phyloP scores from a whole-genome alignment of 139 green algal species.

The Ulvella scutata region DNA sequence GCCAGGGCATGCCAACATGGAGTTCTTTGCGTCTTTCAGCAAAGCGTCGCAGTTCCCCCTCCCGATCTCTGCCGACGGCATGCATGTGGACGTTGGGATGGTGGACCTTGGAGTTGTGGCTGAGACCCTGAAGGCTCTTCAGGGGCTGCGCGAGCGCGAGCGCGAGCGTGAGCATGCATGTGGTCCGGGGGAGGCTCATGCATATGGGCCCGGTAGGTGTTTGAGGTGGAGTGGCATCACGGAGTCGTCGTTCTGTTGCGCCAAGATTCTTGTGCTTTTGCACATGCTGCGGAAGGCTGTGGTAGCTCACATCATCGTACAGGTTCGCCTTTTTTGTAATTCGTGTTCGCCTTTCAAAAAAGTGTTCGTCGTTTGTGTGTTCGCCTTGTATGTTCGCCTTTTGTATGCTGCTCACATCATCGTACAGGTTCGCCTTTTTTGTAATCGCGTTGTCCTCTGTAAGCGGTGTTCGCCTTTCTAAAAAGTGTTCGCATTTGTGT shows the following conservation, averaged over 20 bases:
- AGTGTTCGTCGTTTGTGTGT: no score
- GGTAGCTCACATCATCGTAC: neutral
- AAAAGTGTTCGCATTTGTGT: no score
- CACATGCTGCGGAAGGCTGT: neutral
- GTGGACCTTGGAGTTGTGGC: neutral
- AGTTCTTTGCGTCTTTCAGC: slow-evolving; percentile 10
- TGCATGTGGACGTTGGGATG: neutral
- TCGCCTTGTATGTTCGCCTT: no score
- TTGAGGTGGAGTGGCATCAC: neutral
- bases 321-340: no score
- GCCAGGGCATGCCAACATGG: neutral
- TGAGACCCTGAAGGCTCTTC: neutral
- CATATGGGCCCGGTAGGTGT: no score
- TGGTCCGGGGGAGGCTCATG: no score
- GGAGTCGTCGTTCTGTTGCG: neutral
- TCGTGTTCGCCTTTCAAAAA: no score
- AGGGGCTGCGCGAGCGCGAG: neutral
- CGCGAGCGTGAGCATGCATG: no score
- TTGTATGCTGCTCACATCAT: no score
- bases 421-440: no score
- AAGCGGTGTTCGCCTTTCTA: no score
- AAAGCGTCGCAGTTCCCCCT: neutral
- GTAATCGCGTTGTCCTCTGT: no score
- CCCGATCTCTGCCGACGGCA: slow-evolving; percentile 7
- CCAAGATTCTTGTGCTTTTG: neutral